phyloP scores from a whole-genome alignment of 495 filamentous ascomycete genomes.

The Xeromyces bisporus region DNA sequence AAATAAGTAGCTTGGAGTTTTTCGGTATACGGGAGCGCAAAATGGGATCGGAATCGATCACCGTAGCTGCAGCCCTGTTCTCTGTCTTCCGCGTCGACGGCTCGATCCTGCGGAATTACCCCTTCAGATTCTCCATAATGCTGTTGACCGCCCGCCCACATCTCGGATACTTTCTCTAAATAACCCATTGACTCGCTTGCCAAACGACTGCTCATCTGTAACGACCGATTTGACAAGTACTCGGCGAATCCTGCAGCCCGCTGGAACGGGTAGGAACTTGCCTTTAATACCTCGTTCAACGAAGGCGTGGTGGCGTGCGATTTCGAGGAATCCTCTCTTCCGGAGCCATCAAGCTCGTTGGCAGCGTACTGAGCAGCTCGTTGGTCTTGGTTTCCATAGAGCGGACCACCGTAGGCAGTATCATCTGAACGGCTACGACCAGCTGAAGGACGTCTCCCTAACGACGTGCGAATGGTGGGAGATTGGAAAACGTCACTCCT shows the following conservation, averaged over 20 bases:
- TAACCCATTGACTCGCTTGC: constrained; percentile 95
- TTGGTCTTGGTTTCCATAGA: too few relatives aligned
- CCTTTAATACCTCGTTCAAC: constrained; percentile 54
- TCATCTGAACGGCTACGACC: constrained; percentile 25
- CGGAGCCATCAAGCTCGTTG: constrained; percentile 10
- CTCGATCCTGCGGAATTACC: constrained; percentile 42
- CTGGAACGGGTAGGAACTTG: constrained; percentile 67
- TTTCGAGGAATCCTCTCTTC: constrained; percentile 9
- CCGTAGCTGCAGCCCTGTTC: constrained; percentile 43
- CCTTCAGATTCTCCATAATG: constrained; percentile 72
- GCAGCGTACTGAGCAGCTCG: constrained; percentile 3
- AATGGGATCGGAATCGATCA: constrained; percentile 74
- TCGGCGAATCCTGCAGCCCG: constrained; percentile 72
- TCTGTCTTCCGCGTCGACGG: constrained; percentile 47
- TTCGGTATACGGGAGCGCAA: constrained; percentile 70
- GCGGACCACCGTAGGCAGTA: constrained; percentile 24
- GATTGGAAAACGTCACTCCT: constrained; percentile 78
- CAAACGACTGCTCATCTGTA: constrained; percentile 68
- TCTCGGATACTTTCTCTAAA: constrained; percentile 89
- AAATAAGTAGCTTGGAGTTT: constrained; percentile 84
- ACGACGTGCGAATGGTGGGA: constrained; percentile 50
- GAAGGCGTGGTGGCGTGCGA: constrained; percentile 32
- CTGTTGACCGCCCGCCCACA: constrained; percentile 83
- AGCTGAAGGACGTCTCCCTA: constrained; percentile 17
- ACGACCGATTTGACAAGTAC: constrained; percentile 59